Evolutionary conservation across 257 asterid genomes (phyloP), one percentile per base, ranked within the genome.

Genomic region (Ilex aquifolium): DNA sequence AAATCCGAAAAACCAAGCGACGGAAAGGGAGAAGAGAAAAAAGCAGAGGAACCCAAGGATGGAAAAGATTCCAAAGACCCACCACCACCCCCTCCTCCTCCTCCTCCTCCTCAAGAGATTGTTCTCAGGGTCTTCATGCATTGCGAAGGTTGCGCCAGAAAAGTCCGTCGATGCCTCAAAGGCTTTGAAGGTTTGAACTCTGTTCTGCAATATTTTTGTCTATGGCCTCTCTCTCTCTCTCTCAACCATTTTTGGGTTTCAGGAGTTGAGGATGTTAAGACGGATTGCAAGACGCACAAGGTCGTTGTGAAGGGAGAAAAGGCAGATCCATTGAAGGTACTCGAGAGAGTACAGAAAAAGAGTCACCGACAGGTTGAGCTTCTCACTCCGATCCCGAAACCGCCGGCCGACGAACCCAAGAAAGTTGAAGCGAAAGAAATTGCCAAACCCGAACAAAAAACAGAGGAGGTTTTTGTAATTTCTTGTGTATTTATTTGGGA

Each of bases 341-440:
- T 53, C 0, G 57, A n/a, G 10, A 53, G 57, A 17, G 57, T 53
- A 8, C 57, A 53, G 57, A 53, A 17, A 27, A 53, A 53, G 15
- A 53, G 57, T 10, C 57, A 53, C 57, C 27, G 57, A 27, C 57
- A 53, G 57, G 57, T 53, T 8, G 57, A 53, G 15, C 57, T 53
- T 8, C 31, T 53, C 30, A 7, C 57, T 53, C 57, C 57, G 57
- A 53, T 53, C 57, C 57, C 57, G 5, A 53, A 53, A 53, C 57
- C 57, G 30, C 30, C 57, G 57, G 30, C 27, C 10, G 57, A 15
- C 0, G n/a, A n/a, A 10, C 57, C 57, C 9, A 46, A 46, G 52
- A 53, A 53, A 14, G 11, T 27, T 21, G 57, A 53, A 53, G 57
- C 3, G 57, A 53, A 53, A 53, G 57, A 53, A 53, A 7, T 14